phyloP scores from a whole-genome alignment of 225 moss, liverwort and hornwort species.

The Sphagnum tenellum region DNA sequence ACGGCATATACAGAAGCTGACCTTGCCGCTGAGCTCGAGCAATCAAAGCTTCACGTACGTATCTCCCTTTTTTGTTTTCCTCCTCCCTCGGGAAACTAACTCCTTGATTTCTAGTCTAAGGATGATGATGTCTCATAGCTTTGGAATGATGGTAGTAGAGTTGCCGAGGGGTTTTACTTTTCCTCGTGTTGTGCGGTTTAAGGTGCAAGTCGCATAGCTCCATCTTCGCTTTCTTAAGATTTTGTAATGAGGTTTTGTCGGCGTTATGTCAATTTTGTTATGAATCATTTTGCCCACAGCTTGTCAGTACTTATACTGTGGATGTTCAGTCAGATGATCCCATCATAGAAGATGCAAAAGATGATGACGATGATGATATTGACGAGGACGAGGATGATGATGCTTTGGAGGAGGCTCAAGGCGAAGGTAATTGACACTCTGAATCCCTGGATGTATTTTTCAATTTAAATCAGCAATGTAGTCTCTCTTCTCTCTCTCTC shows the following conservation, averaged over 20 bases:
- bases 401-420: conserved; percentile 58
- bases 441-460: too few species aligned
- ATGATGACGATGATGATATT: conserved; percentile 88
- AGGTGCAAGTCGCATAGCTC: too few species aligned
- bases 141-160: too few species aligned
- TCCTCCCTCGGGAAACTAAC: not conserved
- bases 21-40: conserved; percentile 89
- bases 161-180: too few species aligned
- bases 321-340: conserved; percentile 68
- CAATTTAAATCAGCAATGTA: too few species aligned
- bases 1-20: conserved; percentile 83
- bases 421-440: too few species aligned
- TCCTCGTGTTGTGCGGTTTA: too few species aligned
- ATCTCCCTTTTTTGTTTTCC: not conserved
- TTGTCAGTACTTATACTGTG: not conserved
- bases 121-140: too few species aligned
- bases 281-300: too few species aligned
- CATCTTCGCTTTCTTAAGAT: not conserved
- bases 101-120: too few species aligned
- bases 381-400: conserved; percentile 98
- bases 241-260: not conserved
- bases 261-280: too few species aligned
- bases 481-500: too few species aligned
- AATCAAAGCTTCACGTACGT: conserved; percentile 67
- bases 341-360: conserved; percentile 89